phyloP scores from a whole-genome alignment of 2,329 filamentous ascomycete species.

The Coccinonectria pachysandricola region DNA sequence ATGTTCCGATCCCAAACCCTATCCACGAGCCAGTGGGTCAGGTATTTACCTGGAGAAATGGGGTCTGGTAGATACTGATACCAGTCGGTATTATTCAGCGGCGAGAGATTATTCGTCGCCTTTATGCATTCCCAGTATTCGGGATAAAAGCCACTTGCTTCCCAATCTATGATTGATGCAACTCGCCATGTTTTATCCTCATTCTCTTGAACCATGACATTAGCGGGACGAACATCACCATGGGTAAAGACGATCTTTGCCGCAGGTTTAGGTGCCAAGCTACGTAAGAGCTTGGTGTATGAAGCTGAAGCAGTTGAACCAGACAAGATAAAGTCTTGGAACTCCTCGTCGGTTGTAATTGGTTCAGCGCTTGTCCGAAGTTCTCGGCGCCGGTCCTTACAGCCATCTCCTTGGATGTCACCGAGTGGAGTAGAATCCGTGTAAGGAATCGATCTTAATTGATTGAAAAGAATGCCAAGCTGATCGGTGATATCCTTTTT shows the following conservation, averaged over 20 bases:
- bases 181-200: constrained; percentile 5
- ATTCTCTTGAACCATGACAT: constrained; percentile 1
- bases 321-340: constrained; percentile 7
- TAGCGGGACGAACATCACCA: constrained; percentile 5
- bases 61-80: constrained; percentile 5
- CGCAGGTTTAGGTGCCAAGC: constrained; percentile 1
- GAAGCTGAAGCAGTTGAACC: constrained; percentile 4
- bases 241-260: constrained; percentile 7
- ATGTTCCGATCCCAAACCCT: no score
- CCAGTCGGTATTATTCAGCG: constrained; percentile 4
- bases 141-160: constrained; percentile 10
- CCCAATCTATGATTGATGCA: constrained; percentile 9
- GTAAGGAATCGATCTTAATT: constrained; percentile 7
- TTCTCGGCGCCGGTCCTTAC: constrained; percentile 4
- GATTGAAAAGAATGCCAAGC: constrained; percentile 4
- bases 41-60: constrained; percentile 1
- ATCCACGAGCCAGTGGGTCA: no score
- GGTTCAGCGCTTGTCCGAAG: constrained; percentile 2
- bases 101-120: constrained; percentile 8
- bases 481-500: constrained; percentile 8
- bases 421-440: constrained; percentile 3
- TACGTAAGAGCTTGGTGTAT: constrained; percentile 5
- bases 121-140: constrained; percentile 12
- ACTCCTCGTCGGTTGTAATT: constrained; percentile 1
- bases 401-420: constrained; percentile 4